Evolutionary conservation across 2,329 filamentous ascomycete genomes (phyloP), one percentile per base, ranked within the genome.

Genomic region (Chaetomium globosum): DNA sequence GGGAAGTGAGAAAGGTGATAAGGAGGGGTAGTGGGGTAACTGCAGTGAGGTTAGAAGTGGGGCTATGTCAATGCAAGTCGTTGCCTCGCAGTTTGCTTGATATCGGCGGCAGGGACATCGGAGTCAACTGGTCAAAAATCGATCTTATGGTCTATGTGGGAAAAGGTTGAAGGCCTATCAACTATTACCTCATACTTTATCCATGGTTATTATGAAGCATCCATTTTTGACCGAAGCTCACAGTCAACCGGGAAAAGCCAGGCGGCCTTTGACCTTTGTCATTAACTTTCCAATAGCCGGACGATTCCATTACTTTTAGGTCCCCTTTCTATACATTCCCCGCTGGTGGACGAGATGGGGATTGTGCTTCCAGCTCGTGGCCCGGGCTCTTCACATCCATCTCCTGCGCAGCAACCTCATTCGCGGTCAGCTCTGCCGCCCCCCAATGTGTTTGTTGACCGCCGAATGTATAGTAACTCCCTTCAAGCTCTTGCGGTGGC

Each of bases 1-100:
- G 13, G 36, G 21, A 33, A 36, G 13, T 7, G 1, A 39, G 13
- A 13, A 4, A 19, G 3, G 12, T 19, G 36, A 39, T 39, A 33
- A 63, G 60, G 60, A 52, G 60, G 60, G 60, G 60, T 63, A 56
- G 60, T 63, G 60, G 60, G 60, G 60, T 63, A 49, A 21, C 46
- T 31, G 39, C 60, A 57, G 39, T n/a, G 43, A 57, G 52, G 1
- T 39, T 13, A 39, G 33, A 39, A 39, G 36, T 39, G 36, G 36
- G 36, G 36, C 36, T 36, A 4, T 13, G 6, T 36, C 2, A 26
- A 26, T 26, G 26, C 26, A 26, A 26, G 26, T 26, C 26, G 4
- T 26, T 36, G 9, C 3, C 10, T 33, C 8, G 31, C 26, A 31
- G 31, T 36, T 36, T 36, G 33, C 8, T 12, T 36, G 33, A 33